Base-by-base conservation (phyloP, 495 filamentous ascomycete genomes). In the Penicillium robsamsonii region DNA sequence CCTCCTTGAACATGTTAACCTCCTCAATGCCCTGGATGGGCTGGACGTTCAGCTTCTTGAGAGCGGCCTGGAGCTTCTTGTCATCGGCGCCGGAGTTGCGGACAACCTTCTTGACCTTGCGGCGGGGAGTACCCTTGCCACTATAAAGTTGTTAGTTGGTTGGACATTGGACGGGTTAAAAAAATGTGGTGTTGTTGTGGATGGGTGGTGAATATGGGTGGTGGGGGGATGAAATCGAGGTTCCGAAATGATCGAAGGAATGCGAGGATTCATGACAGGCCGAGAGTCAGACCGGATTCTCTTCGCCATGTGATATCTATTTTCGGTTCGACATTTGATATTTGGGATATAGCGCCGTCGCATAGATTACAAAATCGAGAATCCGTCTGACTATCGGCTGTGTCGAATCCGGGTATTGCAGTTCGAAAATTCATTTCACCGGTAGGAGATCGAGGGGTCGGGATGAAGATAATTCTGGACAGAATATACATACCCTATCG, bases 1-100 rank as follows among this genome's bases (percentile, higher is more conserved):
- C 94, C 74, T 89, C 87, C 85, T 97, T 98, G 87, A 97, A 97
- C 95, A 97, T 98, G 85, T 98, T 98, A 71, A 98, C 94, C 81
- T 98, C 94, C 85, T 98, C 94, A 66, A 98, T 97, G 54, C 87
- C 90, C 82, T 96, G 92, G 79, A 98, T 96, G 68, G 94, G 91
- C 81, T 94, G 91, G 51, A 92, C 90, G 76, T 91, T 94, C 75
- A 96, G 84, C 84, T 96, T 96, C 87, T 95, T 96, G 38, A 96
- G 80, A 53, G 91, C 80, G 41, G 88, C 84, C 80, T 98, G 94
- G 35, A 98, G 90, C 85, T 98, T 98, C 87, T 97, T 97, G 86
- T 98, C 94, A 73, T 98, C 94, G 70, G 87, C 90, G 73, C 86
- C 88, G 61, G 88, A 86, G 72, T 84, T 88, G 75, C 92, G 90